Percentiles rank a stretch among this genome's conserved stretches.
Evolutionary conservation across 768 basidiomycete species (phyloP).

Genomic region (Pleurotus sapidus): DNA sequence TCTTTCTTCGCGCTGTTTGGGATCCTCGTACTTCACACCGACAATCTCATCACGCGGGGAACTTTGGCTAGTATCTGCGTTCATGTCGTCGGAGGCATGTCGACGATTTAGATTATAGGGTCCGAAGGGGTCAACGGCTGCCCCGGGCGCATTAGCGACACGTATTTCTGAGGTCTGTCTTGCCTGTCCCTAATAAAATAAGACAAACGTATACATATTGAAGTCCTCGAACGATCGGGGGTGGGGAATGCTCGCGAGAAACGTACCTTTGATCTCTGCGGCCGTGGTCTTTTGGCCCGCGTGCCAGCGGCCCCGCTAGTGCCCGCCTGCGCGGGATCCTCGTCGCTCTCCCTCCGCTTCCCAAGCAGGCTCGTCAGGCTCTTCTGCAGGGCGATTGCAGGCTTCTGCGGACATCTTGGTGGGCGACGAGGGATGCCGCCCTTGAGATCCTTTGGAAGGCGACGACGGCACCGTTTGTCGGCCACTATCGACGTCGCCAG

Average conservation of each 20-base stretch:
- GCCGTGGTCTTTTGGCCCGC: conserved; percentile 34
- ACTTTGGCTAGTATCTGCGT: conserved; percentile 18
- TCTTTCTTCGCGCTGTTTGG: conserved; percentile 57
- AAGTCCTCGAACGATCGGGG: background rate
- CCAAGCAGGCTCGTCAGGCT: conserved; percentile 68
- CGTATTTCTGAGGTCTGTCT: conserved; percentile 34
- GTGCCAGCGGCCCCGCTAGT: conserved; percentile 13
- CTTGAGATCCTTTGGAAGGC: conserved; percentile 8
- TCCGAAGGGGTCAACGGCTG: conserved; percentile 17
- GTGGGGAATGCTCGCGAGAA: background rate
- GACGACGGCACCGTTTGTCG: conserved; percentile 21
- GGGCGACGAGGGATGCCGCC: conserved; percentile 25
- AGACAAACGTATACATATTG: background rate
- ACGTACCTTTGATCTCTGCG: conserved; percentile 32
- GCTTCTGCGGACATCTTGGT: conserved; percentile 44
- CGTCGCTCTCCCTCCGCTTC: conserved; percentile 53
- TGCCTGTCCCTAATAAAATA: conserved; percentile 28
- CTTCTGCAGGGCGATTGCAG: conserved; percentile 62
- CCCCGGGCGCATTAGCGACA: conserved; percentile 13
- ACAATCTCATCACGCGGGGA: conserved; percentile 38
- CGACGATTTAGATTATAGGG: conserved; percentile 17
- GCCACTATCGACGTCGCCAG: conserved; percentile 13
- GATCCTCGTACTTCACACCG: conserved; percentile 68
- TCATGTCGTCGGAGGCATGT: conserved; percentile 27
- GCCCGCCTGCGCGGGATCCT: conserved; percentile 25